A percentile compares a stretch with the other conserved stretches of the same genome.
These are phyloP conservation scores for Mortierella sp. DNA, from an alignment of 371 early-diverging fungal species.

Conservation along the genomic window DNA sequence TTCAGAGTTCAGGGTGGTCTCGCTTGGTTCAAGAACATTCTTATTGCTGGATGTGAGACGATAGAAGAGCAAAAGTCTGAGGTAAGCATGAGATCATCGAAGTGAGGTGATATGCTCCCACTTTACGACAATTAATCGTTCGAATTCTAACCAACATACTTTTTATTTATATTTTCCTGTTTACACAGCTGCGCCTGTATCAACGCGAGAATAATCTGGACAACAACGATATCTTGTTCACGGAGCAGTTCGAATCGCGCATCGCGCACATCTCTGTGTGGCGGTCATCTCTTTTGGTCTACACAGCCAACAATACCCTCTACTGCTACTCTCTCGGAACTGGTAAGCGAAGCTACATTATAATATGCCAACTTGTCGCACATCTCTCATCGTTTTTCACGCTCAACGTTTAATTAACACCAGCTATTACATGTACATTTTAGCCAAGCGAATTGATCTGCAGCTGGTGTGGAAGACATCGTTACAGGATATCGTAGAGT, in stretches of 20 bases:
- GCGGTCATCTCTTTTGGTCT: constrained; percentile 74
- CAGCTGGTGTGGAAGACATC: constrained; percentile 76
- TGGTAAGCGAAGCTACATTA: constrained; percentile 23
- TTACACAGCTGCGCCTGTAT: constrained; percentile 76
- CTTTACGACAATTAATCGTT: neutral
- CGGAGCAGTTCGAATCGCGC: constrained; percentile 61
- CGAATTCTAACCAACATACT: neutral
- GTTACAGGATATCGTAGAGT: constrained; percentile 74
- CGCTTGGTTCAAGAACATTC: constrained; percentile 82
- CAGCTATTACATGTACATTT: too few species aligned
- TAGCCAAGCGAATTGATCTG: constrained; percentile 59
- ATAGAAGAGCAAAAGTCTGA: constrained; percentile 66
- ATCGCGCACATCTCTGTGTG: constrained; percentile 61
- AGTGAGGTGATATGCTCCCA: too few species aligned
- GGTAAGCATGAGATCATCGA: constrained; percentile 60
- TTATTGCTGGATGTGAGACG: constrained; percentile 77
- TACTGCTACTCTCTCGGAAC: constrained; percentile 60
- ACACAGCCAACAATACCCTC: constrained; percentile 80
- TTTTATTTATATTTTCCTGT: constrained; percentile 4
- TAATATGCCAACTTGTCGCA: too few species aligned
- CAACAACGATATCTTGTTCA: constrained; percentile 69
- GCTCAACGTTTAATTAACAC: neutral
- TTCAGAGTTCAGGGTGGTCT: constrained; percentile 83
- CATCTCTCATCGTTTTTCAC: neutral
- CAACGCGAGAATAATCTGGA: constrained; percentile 87